Evolutionary conservation across 129 eudicot species (phyloP).

Genomic region (Artemisia annua): DNA sequence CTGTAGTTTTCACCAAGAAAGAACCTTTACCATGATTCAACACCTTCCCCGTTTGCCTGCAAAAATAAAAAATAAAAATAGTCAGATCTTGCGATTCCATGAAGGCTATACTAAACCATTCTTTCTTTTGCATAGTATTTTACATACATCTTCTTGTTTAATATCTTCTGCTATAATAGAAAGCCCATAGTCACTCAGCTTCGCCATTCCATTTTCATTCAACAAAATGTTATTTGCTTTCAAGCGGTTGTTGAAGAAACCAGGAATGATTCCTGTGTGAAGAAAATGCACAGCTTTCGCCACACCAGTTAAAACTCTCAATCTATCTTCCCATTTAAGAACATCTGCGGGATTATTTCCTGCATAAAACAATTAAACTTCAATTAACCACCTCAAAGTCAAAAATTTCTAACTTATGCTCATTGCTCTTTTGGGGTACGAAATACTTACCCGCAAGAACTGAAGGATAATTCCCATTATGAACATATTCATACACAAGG

Average conservation of each 20-base stretch:
- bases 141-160: constrained; percentile 49
- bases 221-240: constrained; percentile 52
- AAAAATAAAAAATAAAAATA: no score
- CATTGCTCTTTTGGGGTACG: not conserved
- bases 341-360: constrained; percentile 34
- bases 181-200: constrained; percentile 65
- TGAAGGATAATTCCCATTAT: constrained; percentile 45
- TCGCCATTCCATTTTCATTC: constrained; percentile 56
- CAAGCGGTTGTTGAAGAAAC: constrained; percentile 58
- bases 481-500: constrained; percentile 56
- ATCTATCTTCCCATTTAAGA: constrained; percentile 59
- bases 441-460: constrained; percentile 51
- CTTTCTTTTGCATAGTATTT: not conserved
- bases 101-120: not conserved
- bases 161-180: constrained; percentile 56
- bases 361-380: constrained; percentile 23
- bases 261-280: constrained; percentile 70
- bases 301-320: constrained; percentile 53
- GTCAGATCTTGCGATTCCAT: no score
- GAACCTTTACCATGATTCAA: no score
- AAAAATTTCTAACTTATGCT: constrained; percentile 1
- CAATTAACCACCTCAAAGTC: not conserved
- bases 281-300: constrained; percentile 73
- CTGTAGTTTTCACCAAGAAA: no score
- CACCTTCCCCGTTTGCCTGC: no score